Conservation (phyloP, 768 basidiomycete species). For the Scleroderma citrinum region DNA sequence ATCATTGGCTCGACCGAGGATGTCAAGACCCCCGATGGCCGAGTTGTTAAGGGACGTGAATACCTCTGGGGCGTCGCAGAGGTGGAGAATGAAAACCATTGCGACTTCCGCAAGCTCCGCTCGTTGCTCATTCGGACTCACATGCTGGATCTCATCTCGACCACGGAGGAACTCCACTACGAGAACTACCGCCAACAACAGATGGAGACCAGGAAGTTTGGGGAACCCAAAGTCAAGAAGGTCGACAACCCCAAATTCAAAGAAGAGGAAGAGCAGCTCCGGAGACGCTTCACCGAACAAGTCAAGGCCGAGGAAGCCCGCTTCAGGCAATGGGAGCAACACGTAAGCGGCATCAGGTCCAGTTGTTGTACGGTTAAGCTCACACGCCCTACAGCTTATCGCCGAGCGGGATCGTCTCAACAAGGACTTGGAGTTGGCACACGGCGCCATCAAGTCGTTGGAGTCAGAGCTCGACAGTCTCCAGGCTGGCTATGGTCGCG, state of each 20-base stretch:
- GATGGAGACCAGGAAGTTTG: slow-evolving; percentile 99
- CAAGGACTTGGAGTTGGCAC: slow-evolving; percentile 94
- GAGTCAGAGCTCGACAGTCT: slow-evolving; percentile 89
- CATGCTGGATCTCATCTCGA: slow-evolving; percentile 97
- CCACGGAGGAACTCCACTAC: slow-evolving; percentile 93
- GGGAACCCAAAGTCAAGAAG: slow-evolving; percentile 97
- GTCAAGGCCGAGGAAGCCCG: slow-evolving; percentile 97
- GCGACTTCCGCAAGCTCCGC: slow-evolving; percentile 97
- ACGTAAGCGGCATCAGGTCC: slow-evolving; percentile 47
- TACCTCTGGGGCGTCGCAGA: slow-evolving; percentile 99
- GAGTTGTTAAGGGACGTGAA: slow-evolving; percentile 93
- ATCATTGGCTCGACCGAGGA: slow-evolving; percentile 98
- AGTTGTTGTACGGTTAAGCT: slow-evolving; percentile 10
- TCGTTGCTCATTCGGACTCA: slow-evolving; percentile 94
- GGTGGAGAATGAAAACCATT: slow-evolving; percentile 99
- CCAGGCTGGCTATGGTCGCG: slow-evolving; percentile 78
- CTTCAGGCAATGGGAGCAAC: slow-evolving; percentile 99
- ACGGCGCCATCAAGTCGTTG: slow-evolving; percentile 86
- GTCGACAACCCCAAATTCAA: slow-evolving; percentile 99
- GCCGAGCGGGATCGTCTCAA: slow-evolving; percentile 98
- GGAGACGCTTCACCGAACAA: slow-evolving; percentile 98
- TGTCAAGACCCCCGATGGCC: slow-evolving; percentile 85
- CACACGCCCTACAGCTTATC: slow-evolving; percentile 63
- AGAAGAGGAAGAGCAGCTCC: slow-evolving; percentile 95
- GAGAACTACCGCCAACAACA: slow-evolving; percentile 97